Conservation (phyloP, 2,329 filamentous ascomycete genomes). For the Didymella arachidicola region DNA sequence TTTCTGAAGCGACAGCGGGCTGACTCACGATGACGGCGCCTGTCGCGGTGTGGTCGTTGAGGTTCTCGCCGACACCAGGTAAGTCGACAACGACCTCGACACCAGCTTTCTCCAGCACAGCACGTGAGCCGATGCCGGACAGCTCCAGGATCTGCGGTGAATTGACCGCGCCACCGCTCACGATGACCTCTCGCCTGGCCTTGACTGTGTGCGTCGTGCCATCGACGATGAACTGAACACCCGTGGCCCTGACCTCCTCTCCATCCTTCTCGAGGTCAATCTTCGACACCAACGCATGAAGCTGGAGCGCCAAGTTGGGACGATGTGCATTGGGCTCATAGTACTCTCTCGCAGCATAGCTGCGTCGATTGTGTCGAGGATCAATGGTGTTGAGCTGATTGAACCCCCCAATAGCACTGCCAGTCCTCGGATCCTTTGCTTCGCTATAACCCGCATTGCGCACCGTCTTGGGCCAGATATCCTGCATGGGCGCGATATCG, state of each 20-base stretch:
- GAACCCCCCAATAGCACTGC: conserved; percentile 42
- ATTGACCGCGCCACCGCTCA: conserved; percentile 39
- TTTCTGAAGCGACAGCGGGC: background rate
- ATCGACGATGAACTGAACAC: conserved; percentile 49
- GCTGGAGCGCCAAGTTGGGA: conserved; percentile 58
- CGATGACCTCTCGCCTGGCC: conserved; percentile 43
- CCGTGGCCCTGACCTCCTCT: conserved; percentile 51
- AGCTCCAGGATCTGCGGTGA: conserved; percentile 46
- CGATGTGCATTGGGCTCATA: conserved; percentile 48
- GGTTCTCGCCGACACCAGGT: conserved; percentile 45
- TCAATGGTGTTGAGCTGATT: conserved; percentile 42
- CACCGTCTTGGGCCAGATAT: conserved; percentile 40
- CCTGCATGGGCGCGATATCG: conserved; percentile 34
- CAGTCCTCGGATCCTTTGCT: conserved; percentile 37
- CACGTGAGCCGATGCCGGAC: conserved; percentile 39
- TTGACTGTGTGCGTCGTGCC: conserved; percentile 42
- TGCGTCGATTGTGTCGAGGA: conserved; percentile 36
- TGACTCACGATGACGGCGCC: conserved; percentile 11
- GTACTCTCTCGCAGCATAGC: conserved; percentile 50
- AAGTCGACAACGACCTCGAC: conserved; percentile 41
- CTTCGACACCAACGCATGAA: conserved; percentile 56
- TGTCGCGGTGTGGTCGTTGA: conserved; percentile 47
- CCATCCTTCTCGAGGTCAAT: conserved; percentile 56
- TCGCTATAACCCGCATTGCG: conserved; percentile 35
- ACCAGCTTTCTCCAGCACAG: conserved; percentile 37